Conservation (phyloP, 495 filamentous ascomycete species). For the Aspergillus diversus region DNA sequence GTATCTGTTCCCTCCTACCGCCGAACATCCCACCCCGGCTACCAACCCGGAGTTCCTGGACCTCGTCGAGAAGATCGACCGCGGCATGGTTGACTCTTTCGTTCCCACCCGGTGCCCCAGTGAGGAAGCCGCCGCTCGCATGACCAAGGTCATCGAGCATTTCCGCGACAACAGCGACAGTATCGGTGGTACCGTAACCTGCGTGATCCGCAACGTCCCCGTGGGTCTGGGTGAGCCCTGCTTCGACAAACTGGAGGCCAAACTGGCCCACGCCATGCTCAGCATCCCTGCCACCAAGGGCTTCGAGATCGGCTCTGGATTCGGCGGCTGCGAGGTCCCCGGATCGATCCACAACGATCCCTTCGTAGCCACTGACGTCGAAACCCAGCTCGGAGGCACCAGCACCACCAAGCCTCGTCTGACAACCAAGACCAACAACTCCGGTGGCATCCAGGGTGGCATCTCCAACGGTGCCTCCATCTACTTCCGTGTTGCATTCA, state of each 20-base stretch:
- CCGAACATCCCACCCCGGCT: conserved; percentile 69
- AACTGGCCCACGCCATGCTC: conserved; percentile 94
- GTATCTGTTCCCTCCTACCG: conserved; percentile 81
- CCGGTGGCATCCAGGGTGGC: conserved; percentile 93
- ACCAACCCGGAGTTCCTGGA: conserved; percentile 85
- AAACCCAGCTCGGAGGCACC: conserved; percentile 33
- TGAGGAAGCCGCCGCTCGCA: conserved; percentile 61
- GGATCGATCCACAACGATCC: conserved; percentile 94
- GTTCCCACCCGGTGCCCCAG: conserved; percentile 87
- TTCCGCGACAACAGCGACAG: conserved; percentile 82
- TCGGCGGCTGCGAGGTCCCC: conserved; percentile 83
- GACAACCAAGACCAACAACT: conserved; percentile 94
- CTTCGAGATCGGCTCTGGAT: conserved; percentile 95
- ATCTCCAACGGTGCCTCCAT: conserved; percentile 94
- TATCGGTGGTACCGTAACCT: conserved; percentile 95
- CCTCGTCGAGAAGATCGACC: conserved; percentile 73
- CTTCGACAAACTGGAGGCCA: conserved; percentile 96
- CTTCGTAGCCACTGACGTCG: conserved; percentile 65
- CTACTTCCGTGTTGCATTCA: conserved; percentile 96
- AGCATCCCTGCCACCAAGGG: conserved; percentile 96
- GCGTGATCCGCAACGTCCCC: conserved; percentile 90
- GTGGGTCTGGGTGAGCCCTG: conserved; percentile 89
- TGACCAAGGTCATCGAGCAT: conserved; percentile 79
- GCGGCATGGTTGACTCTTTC: conserved; percentile 79
- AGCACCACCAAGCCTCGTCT: conserved; percentile 57